These are phyloP conservation scores for Dimocarpus longan DNA, from an alignment of 345 rosid genomes.

Conservation along the genomic window DNA sequence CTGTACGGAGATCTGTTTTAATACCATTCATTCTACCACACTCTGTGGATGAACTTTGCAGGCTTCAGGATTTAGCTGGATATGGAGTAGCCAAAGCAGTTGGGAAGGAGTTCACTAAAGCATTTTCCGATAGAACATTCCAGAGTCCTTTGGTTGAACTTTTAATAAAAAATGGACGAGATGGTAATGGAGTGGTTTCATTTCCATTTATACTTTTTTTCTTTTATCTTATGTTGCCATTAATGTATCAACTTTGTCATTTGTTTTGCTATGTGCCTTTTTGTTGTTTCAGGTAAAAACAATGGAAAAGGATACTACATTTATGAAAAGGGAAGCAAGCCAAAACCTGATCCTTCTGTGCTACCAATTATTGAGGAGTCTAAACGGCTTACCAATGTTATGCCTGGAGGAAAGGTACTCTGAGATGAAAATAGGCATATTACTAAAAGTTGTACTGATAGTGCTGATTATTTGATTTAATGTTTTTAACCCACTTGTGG, in stretches of 20 bases:
- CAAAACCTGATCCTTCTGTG: slow-evolving; percentile 83
- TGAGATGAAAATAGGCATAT: slow-evolving; percentile 5
- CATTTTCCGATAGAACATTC: slow-evolving; percentile 70
- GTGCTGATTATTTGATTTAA: slow-evolving; percentile 4
- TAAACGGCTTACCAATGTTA: slow-evolving; percentile 64
- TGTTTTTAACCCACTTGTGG: neutral
- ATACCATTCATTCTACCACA: neutral
- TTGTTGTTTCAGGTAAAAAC: slow-evolving; percentile 65
- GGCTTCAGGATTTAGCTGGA: slow-evolving; percentile 94
- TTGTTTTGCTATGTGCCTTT: neutral
- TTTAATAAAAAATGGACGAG: slow-evolving; percentile 72
- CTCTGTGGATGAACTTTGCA: slow-evolving; percentile 31
- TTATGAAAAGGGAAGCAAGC: slow-evolving; percentile 79
- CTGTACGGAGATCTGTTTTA: neutral
- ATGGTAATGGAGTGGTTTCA: slow-evolving; percentile 48
- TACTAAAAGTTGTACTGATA: slow-evolving; percentile 8
- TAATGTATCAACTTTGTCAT: neutral
- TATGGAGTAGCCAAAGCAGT: slow-evolving; percentile 80
- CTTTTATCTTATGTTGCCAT: slow-evolving; percentile 1
- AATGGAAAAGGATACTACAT: slow-evolving; percentile 88
- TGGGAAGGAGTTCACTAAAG: slow-evolving; percentile 55
- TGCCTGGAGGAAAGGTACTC: slow-evolving; percentile 92
- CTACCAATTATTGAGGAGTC: slow-evolving; percentile 72
- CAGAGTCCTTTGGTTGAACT: slow-evolving; percentile 65
- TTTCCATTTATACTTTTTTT: slow-evolving; percentile 12